A percentile compares a stretch with the other conserved stretches of the same genome.
Evolutionary conservation across 2,329 filamentous ascomycete genomes (phyloP).

Genomic region (Fusarium stilboides): DNA sequence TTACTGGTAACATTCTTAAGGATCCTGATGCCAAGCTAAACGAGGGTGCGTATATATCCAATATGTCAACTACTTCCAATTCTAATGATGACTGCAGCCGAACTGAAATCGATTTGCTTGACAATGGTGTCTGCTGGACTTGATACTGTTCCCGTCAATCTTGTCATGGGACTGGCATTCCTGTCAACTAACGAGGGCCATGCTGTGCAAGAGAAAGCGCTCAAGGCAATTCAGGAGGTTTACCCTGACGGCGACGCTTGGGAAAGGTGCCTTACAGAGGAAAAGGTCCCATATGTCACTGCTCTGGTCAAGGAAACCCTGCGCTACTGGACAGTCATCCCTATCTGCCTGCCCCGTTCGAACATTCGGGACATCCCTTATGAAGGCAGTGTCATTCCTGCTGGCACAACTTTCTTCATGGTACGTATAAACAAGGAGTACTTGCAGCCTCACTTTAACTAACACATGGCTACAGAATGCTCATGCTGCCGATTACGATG

Average conservation of each 20-base stretch:
- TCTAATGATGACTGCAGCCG: conserved; percentile 62
- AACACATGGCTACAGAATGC: conserved; percentile 67
- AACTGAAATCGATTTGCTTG: conserved; percentile 84
- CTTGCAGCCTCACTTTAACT: not conserved
- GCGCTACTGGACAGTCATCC: conserved; percentile 84
- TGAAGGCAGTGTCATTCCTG: conserved; percentile 76
- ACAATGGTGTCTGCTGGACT: conserved; percentile 87
- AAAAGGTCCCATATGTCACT: conserved; percentile 83
- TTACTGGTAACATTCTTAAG: conserved; percentile 69
- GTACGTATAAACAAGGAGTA: conserved; percentile 50
- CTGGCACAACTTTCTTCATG: conserved; percentile 87
- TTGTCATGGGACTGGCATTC: conserved; percentile 85
- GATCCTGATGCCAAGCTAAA: conserved; percentile 61
- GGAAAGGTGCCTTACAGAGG: conserved; percentile 79
- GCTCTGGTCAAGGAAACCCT: conserved; percentile 85
- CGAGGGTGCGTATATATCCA: conserved; percentile 45
- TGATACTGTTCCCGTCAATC: conserved; percentile 84
- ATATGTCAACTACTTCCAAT: rapidly evolving
- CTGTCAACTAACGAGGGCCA: conserved; percentile 78
- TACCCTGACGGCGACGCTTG: conserved; percentile 83
- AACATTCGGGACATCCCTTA: conserved; percentile 81
- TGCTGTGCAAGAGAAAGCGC: conserved; percentile 77
- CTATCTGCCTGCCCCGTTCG: conserved; percentile 81
- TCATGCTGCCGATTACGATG: conserved; percentile 82
- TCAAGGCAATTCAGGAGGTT: conserved; percentile 77